Conservation (phyloP, 208 protist species). For the Trypanosoma mega region DNA sequence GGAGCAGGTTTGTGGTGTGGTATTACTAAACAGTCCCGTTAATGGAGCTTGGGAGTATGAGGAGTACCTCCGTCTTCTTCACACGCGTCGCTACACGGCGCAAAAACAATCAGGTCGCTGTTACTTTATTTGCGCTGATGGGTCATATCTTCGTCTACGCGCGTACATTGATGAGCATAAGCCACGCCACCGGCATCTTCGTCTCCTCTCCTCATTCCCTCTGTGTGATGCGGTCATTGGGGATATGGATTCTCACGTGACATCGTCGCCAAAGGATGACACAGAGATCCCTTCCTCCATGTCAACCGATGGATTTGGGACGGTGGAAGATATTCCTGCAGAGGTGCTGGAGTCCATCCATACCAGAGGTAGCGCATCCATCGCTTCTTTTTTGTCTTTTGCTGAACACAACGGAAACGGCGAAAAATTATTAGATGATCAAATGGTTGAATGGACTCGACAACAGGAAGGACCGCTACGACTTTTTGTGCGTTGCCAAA, state of each 20-base stretch:
- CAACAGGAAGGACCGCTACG: slow-evolving; percentile 24
- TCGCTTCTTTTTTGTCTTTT: slow-evolving; percentile 1
- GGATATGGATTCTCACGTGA: slow-evolving; percentile 32
- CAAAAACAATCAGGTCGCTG: slow-evolving; percentile 17
- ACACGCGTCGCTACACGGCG: slow-evolving; percentile 22
- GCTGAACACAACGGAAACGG: not conserved
- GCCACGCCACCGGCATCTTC: not conserved
- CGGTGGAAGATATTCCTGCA: slow-evolving; percentile 35
- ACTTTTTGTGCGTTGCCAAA: slow-evolving; percentile 63
- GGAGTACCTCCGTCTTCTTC: slow-evolving; percentile 48
- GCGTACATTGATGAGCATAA: slow-evolving; percentile 23
- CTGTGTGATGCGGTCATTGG: slow-evolving; percentile 40
- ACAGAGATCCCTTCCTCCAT: not conserved
- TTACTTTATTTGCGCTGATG: slow-evolving; percentile 77
- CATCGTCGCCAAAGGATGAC: not conserved
- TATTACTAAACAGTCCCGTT: slow-evolving; percentile 70
- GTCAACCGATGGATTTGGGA: slow-evolving; percentile 25
- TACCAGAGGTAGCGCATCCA: not conserved
- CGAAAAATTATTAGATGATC: not conserved
- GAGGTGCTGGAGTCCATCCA: slow-evolving; percentile 34
- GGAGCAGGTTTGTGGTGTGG: slow-evolving; percentile 40
- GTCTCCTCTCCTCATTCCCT: slow-evolving; percentile 16
- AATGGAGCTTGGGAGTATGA: slow-evolving; percentile 46
- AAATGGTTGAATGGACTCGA: not conserved
- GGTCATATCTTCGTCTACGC: slow-evolving; percentile 44